Conservation (phyloP, 2,329 filamentous ascomycete species). For the Didymella lethalis region DNA sequence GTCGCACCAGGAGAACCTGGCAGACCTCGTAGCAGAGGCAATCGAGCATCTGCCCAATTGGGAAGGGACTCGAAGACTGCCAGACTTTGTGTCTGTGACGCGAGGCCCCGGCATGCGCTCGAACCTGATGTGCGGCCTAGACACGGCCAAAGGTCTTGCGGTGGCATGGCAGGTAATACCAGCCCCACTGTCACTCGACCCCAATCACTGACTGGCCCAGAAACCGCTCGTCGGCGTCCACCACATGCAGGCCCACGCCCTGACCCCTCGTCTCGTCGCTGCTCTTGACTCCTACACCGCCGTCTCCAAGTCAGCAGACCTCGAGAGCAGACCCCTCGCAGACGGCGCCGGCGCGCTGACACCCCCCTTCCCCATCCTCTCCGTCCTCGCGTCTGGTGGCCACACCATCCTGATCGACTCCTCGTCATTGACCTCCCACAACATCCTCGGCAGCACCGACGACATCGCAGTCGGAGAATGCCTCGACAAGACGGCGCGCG, state of each 20-base stretch:
- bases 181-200: not conserved
- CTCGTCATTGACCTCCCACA: conserved; percentile 70
- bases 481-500: conserved; percentile 84
- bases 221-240: conserved; percentile 86
- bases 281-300: conserved; percentile 59
- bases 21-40: conserved; percentile 71
- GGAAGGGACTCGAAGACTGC: conserved; percentile 52
- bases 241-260: conserved; percentile 96
- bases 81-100: conserved; percentile 88
- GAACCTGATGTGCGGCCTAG: conserved; percentile 78
- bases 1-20: conserved; percentile 77
- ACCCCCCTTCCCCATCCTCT: conserved; percentile 83
- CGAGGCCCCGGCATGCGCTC: conserved; percentile 88
- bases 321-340: conserved; percentile 10
- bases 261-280: conserved; percentile 80
- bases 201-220: conserved; percentile 23
- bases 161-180: conserved; percentile 71
- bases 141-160: conserved; percentile 86
- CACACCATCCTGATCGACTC: conserved; percentile 89
- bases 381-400: conserved; percentile 88
- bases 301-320: not conserved
- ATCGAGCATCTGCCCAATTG: conserved; percentile 61
- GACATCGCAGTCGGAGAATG: conserved; percentile 91
- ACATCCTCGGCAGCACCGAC: conserved; percentile 73
- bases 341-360: conserved; percentile 18